Evolutionary conservation across 1,139 yeast genomes (phyloP), one percentile per base, ranked within the genome.

Genomic region (Scheffersomyces lignicola): DNA sequence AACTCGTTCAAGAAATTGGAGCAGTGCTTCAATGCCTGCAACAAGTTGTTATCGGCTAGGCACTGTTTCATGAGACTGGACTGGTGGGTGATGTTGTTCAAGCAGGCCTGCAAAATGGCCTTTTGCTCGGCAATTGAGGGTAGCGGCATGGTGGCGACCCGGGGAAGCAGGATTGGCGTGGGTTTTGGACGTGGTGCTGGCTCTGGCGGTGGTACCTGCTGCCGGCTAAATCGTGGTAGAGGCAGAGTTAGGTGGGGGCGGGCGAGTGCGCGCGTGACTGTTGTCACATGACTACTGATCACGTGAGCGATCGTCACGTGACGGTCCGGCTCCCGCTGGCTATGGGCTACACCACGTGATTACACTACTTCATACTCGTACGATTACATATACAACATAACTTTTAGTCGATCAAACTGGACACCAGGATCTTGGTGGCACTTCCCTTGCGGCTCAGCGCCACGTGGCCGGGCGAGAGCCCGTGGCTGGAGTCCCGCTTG

Each of bases 1-100:
- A 92, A 66, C 58, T 92, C 97, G 25, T 83, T 81, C 37, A 92
- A 69, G 63, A 89, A 79, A 35, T 85, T 78, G 22, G 95, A 82
- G 33, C 95, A 88, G 54, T 89, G 95, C 49, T 89, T 89, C 42
- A 92, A 65, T 1, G 96, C 95, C 52, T 84, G 96, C 76, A 92
- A 80, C 37, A 90, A 70, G 39, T 65, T 60, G 53, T 82, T 82
- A 27, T 83, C 86, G 40, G 80, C 82, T 41, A 92, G 69, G 48
- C 89, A 78, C 49, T 80, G 82, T 47, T 85, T 79, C 96, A 92
- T 89, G 48, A 73, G 73, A 37, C 64, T 66, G 4, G 86, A 80
- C 56, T 90, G 95, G 44, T 80, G 85, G 43, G 73, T 75, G 48
- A 90, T 85, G 44, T 68, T 70, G 36, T 58, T 56, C 39, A 80